Percentiles rank a stretch among this genome's conserved stretches.
These are phyloP conservation scores for Rauvolfia tetraphylla DNA, from an alignment of 257 asterid species.

Conservation along the genomic window DNA sequence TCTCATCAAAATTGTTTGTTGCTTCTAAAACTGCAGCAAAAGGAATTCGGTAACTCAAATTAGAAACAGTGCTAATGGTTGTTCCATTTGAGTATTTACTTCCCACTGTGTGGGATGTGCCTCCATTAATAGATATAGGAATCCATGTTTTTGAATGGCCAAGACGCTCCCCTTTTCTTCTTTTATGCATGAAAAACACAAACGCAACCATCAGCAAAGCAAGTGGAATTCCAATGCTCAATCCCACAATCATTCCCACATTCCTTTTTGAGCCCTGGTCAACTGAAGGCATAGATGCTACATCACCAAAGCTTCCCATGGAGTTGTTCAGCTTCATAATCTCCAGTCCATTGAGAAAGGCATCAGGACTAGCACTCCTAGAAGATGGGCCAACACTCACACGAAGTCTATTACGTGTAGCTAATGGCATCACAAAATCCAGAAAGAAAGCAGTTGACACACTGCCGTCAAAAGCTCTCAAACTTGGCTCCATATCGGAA, in stretches of 20 bases:
- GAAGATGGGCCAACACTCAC: conserved; percentile 71
- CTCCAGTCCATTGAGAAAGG: conserved; percentile 71
- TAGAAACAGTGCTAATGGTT: conserved; percentile 55
- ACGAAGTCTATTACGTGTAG: conserved; percentile 27
- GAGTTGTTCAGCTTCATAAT: conserved; percentile 67
- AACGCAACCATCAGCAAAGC: conserved; percentile 31
- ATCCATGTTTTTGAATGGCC: conserved; percentile 69
- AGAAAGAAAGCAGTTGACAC: conserved; percentile 51
- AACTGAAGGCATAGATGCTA: conserved; percentile 27
- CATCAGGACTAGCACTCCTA: conserved; percentile 41
- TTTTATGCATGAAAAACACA: conserved; percentile 32
- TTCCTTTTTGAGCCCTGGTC: conserved; percentile 37
- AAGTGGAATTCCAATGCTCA: conserved; percentile 42
- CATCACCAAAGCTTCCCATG: conserved; percentile 55
- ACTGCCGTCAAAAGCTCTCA: conserved; percentile 20
- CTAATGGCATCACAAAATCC: conserved; percentile 54
- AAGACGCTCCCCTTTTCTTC: conserved; percentile 41
- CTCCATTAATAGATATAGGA: conserved; percentile 61
- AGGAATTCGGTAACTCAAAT: conserved; percentile 72
- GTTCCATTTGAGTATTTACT: conserved; percentile 80
- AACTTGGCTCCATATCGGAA: conserved; percentile 48
- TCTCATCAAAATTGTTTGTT: conserved; percentile 66
- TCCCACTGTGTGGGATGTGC: conserved; percentile 72
- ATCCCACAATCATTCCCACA: conserved; percentile 61
- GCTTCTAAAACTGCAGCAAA: conserved; percentile 69